Evolutionary conservation across 306 rosid genomes (phyloP).

Genomic region (Pueraria montana): DNA sequence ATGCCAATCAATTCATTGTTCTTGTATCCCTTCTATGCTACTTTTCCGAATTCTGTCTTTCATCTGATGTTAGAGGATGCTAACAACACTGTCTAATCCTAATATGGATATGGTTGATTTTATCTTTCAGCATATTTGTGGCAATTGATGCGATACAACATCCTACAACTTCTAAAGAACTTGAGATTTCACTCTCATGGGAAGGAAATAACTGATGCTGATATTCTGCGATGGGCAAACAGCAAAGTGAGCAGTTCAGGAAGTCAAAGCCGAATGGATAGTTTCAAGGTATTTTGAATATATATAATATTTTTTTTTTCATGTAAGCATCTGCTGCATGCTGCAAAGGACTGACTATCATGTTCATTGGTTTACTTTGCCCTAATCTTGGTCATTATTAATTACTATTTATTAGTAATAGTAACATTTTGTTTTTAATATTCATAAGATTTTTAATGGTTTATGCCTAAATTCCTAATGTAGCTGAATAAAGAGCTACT

Average conservation of each 20-base stretch:
- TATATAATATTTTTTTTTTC: not conserved
- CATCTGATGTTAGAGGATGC: not conserved
- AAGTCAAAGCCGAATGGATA: conserved; percentile 78
- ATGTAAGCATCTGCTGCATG: not conserved
- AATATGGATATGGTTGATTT: conserved; percentile 28
- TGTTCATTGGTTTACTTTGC: not conserved
- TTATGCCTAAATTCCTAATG: not conserved
- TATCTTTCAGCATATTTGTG: conserved; percentile 85
- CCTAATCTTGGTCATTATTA: not conserved
- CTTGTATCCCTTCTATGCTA: not conserved
- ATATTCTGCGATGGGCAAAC: conserved; percentile 95
- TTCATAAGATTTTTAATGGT: not conserved
- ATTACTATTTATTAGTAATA: not conserved
- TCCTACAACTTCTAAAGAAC: conserved; percentile 89
- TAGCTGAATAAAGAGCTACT: not conserved
- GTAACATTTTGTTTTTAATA: not conserved
- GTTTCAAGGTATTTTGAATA: conserved; percentile 76
- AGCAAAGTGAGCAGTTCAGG: conserved; percentile 75
- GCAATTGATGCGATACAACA: conserved; percentile 96
- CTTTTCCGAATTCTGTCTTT: not conserved
- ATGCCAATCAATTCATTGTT: not conserved
- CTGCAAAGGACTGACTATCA: not conserved
- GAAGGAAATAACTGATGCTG: conserved; percentile 90
- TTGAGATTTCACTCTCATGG: conserved; percentile 94
- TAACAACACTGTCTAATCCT: not conserved